Evolutionary conservation across 257 asterid genomes (phyloP).

Genomic region (Capsicum baccatum): DNA sequence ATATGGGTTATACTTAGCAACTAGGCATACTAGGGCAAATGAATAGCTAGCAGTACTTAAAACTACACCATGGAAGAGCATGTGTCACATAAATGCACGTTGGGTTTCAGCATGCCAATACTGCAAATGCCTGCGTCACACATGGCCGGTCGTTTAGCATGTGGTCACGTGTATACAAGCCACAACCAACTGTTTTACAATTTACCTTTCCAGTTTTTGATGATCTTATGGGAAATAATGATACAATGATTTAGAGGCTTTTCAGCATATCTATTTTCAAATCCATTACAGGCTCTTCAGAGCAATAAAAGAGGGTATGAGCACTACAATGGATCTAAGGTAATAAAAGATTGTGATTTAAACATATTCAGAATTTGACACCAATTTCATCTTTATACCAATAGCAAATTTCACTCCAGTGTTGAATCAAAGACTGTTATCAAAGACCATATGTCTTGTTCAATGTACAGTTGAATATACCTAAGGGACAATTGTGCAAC

Average conservation of each 20-base stretch:
- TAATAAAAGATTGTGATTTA: not conserved
- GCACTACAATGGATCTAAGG: not conserved
- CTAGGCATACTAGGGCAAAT: not conserved
- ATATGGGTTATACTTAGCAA: not conserved
- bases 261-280: constrained; percentile 7
- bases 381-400: not conserved
- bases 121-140: not conserved
- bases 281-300: not conserved
- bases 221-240: not conserved
- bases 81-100: not conserved
- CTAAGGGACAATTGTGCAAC: constrained; percentile 7
- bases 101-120: not conserved
- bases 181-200: not conserved
- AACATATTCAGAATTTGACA: not conserved
- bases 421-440: constrained; percentile 19
- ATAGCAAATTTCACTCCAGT: constrained; percentile 13
- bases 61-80: constrained; percentile 3
- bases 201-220: not conserved
- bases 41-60: not conserved
- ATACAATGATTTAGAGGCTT: not conserved
- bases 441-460: not conserved
- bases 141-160: constrained; percentile 7
- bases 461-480: constrained; percentile 9
- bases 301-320: not conserved
- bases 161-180: constrained; percentile 8